These are phyloP conservation scores for Hordeum pubiflorum DNA, from an alignment of 202 grass and related monocot species.

Conservation along the genomic window DNA sequence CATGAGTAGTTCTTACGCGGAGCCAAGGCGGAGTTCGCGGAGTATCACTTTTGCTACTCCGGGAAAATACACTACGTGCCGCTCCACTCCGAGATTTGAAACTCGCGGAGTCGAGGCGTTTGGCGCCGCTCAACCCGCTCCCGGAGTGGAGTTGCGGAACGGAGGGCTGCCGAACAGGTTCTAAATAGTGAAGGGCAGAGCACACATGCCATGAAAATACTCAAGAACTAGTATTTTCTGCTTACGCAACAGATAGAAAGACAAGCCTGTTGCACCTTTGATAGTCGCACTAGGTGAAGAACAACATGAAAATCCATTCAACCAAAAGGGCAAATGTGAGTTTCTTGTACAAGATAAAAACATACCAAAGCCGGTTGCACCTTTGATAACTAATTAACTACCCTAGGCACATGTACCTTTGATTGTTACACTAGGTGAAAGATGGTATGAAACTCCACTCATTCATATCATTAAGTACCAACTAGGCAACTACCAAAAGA, in stretches of 20 bases:
- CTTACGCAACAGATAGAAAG: not conserved
- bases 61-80: too few species aligned
- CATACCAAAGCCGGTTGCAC: not conserved
- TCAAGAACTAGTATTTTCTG: not conserved
- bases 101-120: too few species aligned
- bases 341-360: not conserved
- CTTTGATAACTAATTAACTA: not conserved
- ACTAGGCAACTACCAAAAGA: not conserved
- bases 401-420: not conserved
- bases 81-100: too few species aligned
- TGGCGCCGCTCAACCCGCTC: too few species aligned
- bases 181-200: not conserved
- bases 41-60: too few species aligned
- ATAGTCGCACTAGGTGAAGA: constrained; percentile 5
- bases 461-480: not conserved
- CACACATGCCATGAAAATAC: constrained; percentile 12
- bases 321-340: not conserved
- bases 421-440: not conserved
- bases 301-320: not conserved
- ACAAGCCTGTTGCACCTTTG: not conserved
- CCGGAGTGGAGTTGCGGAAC: too few species aligned
- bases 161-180: too few species aligned
- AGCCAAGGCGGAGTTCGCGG: too few species aligned
- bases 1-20: too few species aligned
- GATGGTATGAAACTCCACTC: not conserved